phyloP scores from a whole-genome alignment of 768 basidiomycete genomes.

The Hysterangium stoloniferum region DNA sequence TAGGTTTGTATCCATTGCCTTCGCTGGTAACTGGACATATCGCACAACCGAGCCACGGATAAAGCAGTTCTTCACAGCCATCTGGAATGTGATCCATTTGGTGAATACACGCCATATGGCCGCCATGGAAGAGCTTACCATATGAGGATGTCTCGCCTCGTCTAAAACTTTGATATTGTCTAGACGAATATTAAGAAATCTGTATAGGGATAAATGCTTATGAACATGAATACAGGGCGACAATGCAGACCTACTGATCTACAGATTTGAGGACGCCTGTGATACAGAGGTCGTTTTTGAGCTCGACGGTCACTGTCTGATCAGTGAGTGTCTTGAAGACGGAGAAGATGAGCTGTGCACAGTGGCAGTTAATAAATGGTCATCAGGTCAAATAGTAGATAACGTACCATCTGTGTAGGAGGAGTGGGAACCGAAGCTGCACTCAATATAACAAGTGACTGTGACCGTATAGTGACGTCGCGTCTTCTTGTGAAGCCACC shows the following conservation, averaged over 20 bases:
- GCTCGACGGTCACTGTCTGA: slow-evolving; percentile 92
- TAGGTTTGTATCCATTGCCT: slow-evolving; percentile 90
- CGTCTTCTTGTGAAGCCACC: background rate
- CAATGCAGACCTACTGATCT: slow-evolving; percentile 70
- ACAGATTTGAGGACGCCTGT: slow-evolving; percentile 94
- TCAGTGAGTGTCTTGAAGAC: slow-evolving; percentile 99
- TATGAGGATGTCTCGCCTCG: slow-evolving; percentile 91
- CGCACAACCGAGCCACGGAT: slow-evolving; percentile 97
- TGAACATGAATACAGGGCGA: background rate
- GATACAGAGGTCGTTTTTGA: slow-evolving; percentile 98
- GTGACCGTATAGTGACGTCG: no score
- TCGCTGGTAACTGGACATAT: slow-evolving; percentile 90
- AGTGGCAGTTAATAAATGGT: background rate
- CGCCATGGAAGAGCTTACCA: slow-evolving; percentile 46
- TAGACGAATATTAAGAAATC: slow-evolving; percentile 92
- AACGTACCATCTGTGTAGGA: no score
- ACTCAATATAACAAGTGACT: no score
- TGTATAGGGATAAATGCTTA: slow-evolving; percentile 26
- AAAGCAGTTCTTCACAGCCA: slow-evolving; percentile 99
- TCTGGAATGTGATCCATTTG: slow-evolving; percentile 58
- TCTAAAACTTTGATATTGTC: slow-evolving; percentile 92
- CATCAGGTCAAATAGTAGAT: background rate
- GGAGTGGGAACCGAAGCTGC: no score
- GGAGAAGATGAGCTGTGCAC: slow-evolving; percentile 77
- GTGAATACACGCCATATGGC: background rate